These are phyloP conservation scores for Neonectria sp. DNA, from an alignment of 2,329 filamentous ascomycete genomes.

Conservation along the genomic window DNA sequence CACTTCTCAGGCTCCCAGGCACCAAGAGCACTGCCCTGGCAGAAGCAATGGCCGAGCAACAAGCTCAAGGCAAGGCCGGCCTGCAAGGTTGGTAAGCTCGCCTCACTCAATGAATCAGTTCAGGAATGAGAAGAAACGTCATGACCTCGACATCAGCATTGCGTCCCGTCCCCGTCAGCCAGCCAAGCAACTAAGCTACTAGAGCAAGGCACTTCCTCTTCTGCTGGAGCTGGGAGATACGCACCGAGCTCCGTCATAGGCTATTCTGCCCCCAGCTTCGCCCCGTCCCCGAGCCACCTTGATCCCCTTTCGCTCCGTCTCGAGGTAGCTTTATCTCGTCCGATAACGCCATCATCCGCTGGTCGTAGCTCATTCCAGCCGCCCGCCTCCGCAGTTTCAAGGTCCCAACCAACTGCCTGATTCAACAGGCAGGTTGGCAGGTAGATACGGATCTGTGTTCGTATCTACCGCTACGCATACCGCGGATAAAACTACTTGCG, in stretches of 20 bases:
- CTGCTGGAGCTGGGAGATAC: not conserved
- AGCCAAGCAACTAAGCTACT: not conserved
- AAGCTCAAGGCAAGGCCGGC: not conserved
- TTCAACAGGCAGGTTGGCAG: conserved; percentile 7
- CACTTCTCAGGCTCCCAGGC: conserved; percentile 14
- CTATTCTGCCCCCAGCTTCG: conserved; percentile 14
- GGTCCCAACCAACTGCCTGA: conserved; percentile 6
- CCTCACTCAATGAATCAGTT: conserved; percentile 16
- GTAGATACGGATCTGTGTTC: not conserved
- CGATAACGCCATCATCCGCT: conserved; percentile 48
- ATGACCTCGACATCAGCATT: conserved; percentile 9
- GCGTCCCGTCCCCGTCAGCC: not conserved
- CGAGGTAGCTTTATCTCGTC: conserved; percentile 41
- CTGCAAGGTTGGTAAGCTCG: conserved; percentile 3
- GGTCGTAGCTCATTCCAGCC: conserved; percentile 43
- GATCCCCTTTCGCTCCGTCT: conserved; percentile 27
- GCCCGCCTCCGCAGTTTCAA: conserved; percentile 11
- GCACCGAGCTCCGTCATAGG: not conserved
- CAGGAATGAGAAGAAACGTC: conserved; percentile 11
- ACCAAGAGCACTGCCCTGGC: conserved; percentile 9
- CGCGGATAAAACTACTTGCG: not conserved
- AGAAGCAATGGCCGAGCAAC: conserved; percentile 15
- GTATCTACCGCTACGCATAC: not conserved
- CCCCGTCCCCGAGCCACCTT: conserved; percentile 29
- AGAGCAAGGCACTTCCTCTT: not conserved